A percentile compares a stretch with the other conserved stretches of the same genome.
Evolutionary conservation across 192 early-diverging fungal species (phyloP).

Genomic region (Entophlyctis helioformis): DNA sequence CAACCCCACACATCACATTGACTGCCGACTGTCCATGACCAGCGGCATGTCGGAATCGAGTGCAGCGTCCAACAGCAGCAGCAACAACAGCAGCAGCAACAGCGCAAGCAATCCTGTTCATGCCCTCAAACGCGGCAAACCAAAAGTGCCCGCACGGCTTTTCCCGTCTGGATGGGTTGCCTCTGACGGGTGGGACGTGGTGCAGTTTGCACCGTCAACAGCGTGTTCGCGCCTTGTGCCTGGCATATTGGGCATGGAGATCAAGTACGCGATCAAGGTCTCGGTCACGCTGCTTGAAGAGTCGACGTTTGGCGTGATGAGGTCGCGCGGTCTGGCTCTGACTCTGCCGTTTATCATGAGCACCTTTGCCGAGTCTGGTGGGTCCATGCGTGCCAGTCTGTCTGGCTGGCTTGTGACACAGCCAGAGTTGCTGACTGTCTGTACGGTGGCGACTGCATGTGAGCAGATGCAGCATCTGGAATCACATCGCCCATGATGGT

Average conservation of each 20-base stretch:
- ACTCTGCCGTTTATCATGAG: constrained; percentile 8
- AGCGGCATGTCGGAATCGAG: too few species aligned
- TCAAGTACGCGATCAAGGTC: constrained; percentile 9
- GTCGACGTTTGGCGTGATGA: not conserved
- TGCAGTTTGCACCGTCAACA: constrained; percentile 8
- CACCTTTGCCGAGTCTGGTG: not conserved
- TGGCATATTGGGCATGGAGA: constrained; percentile 1
- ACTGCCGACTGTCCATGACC: too few species aligned
- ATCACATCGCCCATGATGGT: too few species aligned
- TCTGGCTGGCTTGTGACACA: too few species aligned
- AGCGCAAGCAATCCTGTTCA: too few species aligned
- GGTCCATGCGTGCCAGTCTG: too few species aligned
- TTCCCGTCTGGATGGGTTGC: constrained; percentile 3
- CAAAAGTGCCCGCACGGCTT: constrained; percentile 1
- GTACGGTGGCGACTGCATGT: too few species aligned
- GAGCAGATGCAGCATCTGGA: too few species aligned
- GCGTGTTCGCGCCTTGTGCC: not conserved
- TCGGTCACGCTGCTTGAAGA: constrained; percentile 2
- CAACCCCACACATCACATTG: too few species aligned
- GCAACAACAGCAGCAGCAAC: too few species aligned
- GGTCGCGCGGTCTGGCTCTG: constrained; percentile 1
- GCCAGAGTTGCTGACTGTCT: too few species aligned
- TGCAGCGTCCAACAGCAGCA: too few species aligned
- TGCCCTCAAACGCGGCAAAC: constrained; percentile 1
- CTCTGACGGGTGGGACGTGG: not conserved